phyloP scores from a whole-genome alignment of 208 protist genomes.

The Trypanosoma lewisi region DNA sequence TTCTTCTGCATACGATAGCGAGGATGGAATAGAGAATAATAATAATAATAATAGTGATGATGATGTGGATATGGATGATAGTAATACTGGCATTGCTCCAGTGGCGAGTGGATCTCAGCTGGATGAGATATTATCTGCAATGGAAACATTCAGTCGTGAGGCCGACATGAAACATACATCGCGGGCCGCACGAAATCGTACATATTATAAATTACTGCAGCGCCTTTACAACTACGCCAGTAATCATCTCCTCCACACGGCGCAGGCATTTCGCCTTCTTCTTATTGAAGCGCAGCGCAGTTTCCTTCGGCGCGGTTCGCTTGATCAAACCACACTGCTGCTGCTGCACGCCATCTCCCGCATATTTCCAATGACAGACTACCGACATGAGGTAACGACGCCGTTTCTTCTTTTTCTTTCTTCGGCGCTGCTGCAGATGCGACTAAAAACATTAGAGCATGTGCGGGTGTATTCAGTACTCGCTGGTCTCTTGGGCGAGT shows the following conservation, averaged over 20 bases:
- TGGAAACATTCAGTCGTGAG: constrained; percentile 13
- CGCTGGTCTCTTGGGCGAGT: constrained; percentile 42
- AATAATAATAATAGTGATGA: constrained; percentile 18
- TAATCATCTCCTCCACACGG: constrained; percentile 47
- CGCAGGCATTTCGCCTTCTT: constrained; percentile 68
- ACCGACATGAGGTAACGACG: constrained; percentile 77
- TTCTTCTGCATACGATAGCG: constrained; percentile 20
- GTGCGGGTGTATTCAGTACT: constrained; percentile 55
- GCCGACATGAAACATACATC: constrained; percentile 2
- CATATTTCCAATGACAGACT: constrained; percentile 74
- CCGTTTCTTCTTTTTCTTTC: constrained; percentile 71
- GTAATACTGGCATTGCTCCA: neutral
- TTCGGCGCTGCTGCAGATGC: constrained; percentile 64
- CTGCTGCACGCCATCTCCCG: constrained; percentile 62
- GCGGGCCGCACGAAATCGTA: constrained; percentile 9
- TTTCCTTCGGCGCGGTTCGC: constrained; percentile 44
- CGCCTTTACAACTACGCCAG: constrained; percentile 55
- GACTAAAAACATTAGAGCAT: constrained; percentile 41
- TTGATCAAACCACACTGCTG: constrained; percentile 44
- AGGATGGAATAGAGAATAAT: neutral
- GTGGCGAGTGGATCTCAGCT: neutral
- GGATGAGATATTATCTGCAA: constrained; percentile 14
- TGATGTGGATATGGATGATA: constrained; percentile 27
- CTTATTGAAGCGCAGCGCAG: constrained; percentile 71
- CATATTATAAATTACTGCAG: constrained; percentile 38